Evolutionary conservation across 495 filamentous ascomycete species (phyloP).

Genomic region (Pyrenula massariospora): DNA sequence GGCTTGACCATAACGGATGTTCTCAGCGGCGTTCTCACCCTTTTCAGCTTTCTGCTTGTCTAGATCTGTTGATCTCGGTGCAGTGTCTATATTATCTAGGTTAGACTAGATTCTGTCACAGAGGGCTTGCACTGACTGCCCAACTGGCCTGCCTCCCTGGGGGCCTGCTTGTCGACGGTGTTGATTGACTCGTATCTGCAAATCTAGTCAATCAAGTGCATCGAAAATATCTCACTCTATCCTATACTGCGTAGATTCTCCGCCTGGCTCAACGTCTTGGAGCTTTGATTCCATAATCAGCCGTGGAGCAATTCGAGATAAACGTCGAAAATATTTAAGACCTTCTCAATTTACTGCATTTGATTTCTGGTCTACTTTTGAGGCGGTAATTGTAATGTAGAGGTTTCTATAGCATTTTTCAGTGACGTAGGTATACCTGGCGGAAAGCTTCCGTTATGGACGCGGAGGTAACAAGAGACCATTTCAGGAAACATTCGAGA

Average conservation of each 20-base stretch:
- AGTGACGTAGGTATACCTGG: not conserved
- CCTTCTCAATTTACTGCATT: not conserved
- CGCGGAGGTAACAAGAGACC: no score
- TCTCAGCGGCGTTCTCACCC: constrained; percentile 31
- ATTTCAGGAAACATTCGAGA: no score
- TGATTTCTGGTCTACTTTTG: not conserved
- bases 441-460: not conserved
- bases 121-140: constrained; percentile 27
- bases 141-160: constrained; percentile 48
- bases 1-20: constrained; percentile 35
- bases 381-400: not conserved
- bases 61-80: constrained; percentile 2
- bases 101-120: not conserved
- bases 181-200: constrained; percentile 50
- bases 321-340: not conserved
- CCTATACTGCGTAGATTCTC: constrained; percentile 51
- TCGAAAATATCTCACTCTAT: not conserved
- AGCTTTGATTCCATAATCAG: constrained; percentile 17
- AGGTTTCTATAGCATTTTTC: not conserved
- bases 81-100: not conserved
- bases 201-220: not conserved
- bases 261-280: constrained; percentile 50
- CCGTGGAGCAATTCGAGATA: not conserved
- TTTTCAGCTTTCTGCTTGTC: constrained; percentile 16
- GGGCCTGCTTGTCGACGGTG: constrained; percentile 31